Evolutionary conservation across 352 stramenopile species (phyloP).

Genomic region (Hyaloperonospora brassicae): DNA sequence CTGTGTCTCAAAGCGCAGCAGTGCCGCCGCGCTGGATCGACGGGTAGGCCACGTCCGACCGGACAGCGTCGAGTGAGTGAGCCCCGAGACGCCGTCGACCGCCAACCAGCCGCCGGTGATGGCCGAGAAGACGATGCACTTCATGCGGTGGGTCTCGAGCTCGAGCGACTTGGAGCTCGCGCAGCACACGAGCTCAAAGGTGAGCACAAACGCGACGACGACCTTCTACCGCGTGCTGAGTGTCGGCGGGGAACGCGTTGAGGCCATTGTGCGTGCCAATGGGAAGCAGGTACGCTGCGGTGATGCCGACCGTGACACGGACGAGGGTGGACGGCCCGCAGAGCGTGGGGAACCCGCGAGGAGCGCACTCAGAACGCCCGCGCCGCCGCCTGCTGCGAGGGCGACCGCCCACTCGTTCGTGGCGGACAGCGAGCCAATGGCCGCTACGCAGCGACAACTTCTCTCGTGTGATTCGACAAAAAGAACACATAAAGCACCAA

Average conservation of each 20-base stretch:
- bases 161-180: conserved; percentile 73
- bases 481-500: too few species aligned
- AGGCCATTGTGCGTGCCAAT: conserved; percentile 62
- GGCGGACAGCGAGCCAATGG: conserved; percentile 45
- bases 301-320: conserved; percentile 51
- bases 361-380: conserved; percentile 50
- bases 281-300: conserved; percentile 70
- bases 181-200: conserved; percentile 77
- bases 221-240: conserved; percentile 79
- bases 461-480: conserved; percentile 27
- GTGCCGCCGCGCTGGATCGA: conserved; percentile 61
- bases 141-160: conserved; percentile 85
- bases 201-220: conserved; percentile 80
- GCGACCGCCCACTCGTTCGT: conserved; percentile 79
- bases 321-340: conserved; percentile 65
- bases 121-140: conserved; percentile 77
- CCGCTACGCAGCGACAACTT: conserved; percentile 62
- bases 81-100: conserved; percentile 60
- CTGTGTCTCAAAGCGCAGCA: conserved; percentile 39
- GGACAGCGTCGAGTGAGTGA: conserved; percentile 48
- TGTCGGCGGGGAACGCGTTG: conserved; percentile 58
- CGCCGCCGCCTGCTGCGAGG: conserved; percentile 48
- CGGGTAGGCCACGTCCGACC: conserved; percentile 52
- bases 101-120: conserved; percentile 72
- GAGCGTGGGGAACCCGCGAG: conserved; percentile 65